Evolutionary conservation across 2,329 filamentous ascomycete genomes (phyloP).

Genomic region (Colletotrichum sublineola): DNA sequence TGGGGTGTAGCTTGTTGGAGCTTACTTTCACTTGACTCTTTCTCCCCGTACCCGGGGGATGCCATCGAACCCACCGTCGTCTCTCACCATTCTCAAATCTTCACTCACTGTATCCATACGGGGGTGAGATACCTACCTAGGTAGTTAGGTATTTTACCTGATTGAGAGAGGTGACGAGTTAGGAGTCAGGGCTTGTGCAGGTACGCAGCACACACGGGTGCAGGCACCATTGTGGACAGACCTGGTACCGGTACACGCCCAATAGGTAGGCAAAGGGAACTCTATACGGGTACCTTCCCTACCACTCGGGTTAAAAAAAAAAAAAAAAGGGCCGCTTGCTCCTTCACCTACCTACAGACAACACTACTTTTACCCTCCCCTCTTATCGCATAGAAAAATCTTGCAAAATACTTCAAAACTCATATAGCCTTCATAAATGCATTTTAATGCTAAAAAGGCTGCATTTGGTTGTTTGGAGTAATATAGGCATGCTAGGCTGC

Average conservation of each 20-base stretch:
- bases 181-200: slow-evolving; percentile 34
- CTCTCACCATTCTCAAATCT: not conserved
- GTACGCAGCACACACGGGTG: slow-evolving; percentile 23
- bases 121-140: not conserved
- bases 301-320: too few relatives aligned
- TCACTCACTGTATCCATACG: not conserved
- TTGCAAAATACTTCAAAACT: too few relatives aligned
- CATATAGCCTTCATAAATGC: too few relatives aligned
- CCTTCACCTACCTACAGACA: too few relatives aligned
- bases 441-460: too few relatives aligned
- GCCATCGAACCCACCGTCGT: not conserved
- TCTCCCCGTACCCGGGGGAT: not conserved
- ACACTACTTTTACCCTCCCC: too few relatives aligned
- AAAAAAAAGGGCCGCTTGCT: too few relatives aligned
- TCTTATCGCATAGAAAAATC: too few relatives aligned
- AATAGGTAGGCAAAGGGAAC: not conserved
- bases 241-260: slow-evolving; percentile 28
- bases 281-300: too few relatives aligned
- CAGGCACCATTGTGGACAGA: slow-evolving; percentile 16
- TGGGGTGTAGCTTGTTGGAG: not conserved
- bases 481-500: too few relatives aligned
- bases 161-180: not conserved
- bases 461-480: too few relatives aligned
- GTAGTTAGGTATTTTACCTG: not conserved
- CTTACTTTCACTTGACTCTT: not conserved